These are phyloP conservation scores for Astrephomene gubernaculifera DNA, from an alignment of 139 green algal genomes.

Conservation along the genomic window DNA sequence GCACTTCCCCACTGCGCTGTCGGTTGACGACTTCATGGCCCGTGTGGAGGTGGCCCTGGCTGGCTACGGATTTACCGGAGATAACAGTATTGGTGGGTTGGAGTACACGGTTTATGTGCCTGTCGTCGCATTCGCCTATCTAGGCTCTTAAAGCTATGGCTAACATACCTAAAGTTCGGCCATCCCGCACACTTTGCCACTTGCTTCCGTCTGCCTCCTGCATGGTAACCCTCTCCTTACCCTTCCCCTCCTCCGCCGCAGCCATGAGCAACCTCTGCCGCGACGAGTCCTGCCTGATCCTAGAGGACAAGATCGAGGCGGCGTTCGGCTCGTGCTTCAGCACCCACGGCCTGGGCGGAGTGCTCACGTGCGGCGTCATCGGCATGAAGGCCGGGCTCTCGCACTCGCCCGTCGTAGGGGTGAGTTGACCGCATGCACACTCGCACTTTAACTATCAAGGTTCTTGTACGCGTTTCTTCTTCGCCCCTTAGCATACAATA, in stretches of 20 bases:
- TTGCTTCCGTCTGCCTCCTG: too few relatives aligned
- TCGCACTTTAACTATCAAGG: too few relatives aligned
- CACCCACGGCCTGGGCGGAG: conserved; percentile 86
- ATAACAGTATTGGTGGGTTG: conserved; percentile 56
- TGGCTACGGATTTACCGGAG: conserved; percentile 77
- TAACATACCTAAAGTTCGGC: too few relatives aligned
- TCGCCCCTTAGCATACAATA: too few relatives aligned
- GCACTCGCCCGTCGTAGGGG: conserved; percentile 64
- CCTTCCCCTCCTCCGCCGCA: conserved; percentile 28
- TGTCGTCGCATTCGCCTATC: too few relatives aligned
- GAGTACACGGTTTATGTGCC: too few relatives aligned
- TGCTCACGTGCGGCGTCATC: conserved; percentile 88
- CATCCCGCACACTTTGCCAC: too few relatives aligned
- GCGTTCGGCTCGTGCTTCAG: conserved; percentile 84
- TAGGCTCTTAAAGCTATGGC: too few relatives aligned
- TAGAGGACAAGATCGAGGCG: conserved; percentile 85
- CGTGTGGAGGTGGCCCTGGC: conserved; percentile 80
- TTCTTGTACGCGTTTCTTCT: too few relatives aligned
- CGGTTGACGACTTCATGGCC: conserved; percentile 84
- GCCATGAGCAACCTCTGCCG: conserved; percentile 91
- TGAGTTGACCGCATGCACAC: too few relatives aligned
- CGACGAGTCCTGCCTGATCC: conserved; percentile 84
- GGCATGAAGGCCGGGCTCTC: conserved; percentile 71
- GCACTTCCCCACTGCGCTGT: conserved; percentile 76
- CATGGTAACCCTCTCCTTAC: too few relatives aligned